Base-by-base conservation (phyloP, 1,284 basidiomycete genomes). In the Cystobasidium slooffiae region DNA sequence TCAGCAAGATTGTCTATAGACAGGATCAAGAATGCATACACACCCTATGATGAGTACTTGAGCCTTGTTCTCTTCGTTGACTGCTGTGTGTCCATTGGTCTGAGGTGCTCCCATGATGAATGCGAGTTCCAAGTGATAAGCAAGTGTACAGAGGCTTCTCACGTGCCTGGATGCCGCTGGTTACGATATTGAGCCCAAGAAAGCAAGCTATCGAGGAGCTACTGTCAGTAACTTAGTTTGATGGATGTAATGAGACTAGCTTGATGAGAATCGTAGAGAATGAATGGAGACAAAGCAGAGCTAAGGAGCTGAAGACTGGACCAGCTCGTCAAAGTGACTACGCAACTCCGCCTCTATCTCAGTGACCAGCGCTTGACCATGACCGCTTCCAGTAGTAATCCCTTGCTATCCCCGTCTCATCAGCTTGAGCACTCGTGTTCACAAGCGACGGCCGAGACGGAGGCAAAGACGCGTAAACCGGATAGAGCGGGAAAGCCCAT, bases 21-120 rank as follows among this genome's bases (percentile, higher is more conserved):
- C 7, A 12, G 2, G 1, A 8, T 31, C 9, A 24, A 49, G 18
- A 31, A n/a, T 18, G 41, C 16, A 12, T 20, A 43, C 52, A 22
- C 24, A 68, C 66, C 66, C 69, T 10, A 72, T 63, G 52, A 72
- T 72, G 24, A 72, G 61, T 16, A 72, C 69, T 31, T 72, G 59
- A 0, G 69, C 61, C 31, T 72, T 58, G 58, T 69, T 41, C 43
- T 43, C 64, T 20, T 47, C 51, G 10, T 43, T 53, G 49, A 51
- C 37, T 16, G 14, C 20, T 14, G 47, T 51, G 20, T 63, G 61
- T 47, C 61, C 61, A 20, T 63, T 63, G 3, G 61, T 49, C 44
- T 63, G 61, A 24, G 61, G 61, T 46, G 61, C 61, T 41, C 61
- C 61, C 61, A 63, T 63, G 44, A 20, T 63, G 59, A 3, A 37